These are phyloP conservation scores for Magnolia sinica DNA, from an alignment of 164 flowering plant species.

Conservation along the genomic window DNA sequence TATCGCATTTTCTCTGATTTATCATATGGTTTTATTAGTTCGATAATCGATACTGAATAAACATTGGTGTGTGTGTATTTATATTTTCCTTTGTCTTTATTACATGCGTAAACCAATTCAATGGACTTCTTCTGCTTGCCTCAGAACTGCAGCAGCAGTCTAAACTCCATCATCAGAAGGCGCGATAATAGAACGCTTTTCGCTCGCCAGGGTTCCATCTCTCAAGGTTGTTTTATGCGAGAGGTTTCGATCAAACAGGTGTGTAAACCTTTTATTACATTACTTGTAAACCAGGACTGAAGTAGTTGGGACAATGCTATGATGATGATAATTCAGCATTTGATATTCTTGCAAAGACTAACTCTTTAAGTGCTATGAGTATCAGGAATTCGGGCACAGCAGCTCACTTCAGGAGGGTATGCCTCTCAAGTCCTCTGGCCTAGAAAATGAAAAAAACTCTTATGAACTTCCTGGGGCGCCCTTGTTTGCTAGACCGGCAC, in stretches of 20 bases:
- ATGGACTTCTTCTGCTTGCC: background rate
- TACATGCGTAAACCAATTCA: background rate
- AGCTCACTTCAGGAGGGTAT: slow-evolving; percentile 11
- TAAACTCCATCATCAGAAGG: slow-evolving; percentile 51
- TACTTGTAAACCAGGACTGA: background rate
- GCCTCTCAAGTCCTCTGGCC: slow-evolving; percentile 17
- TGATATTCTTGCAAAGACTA: background rate
- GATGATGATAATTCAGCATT: background rate
- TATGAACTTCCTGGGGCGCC: slow-evolving; percentile 29
- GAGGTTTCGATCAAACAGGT: slow-evolving; percentile 52
- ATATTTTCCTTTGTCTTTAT: background rate
- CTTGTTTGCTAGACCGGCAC: slow-evolving; percentile 45
- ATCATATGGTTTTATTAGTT: background rate
- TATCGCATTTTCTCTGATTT: background rate
- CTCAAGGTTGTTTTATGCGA: slow-evolving; percentile 67
- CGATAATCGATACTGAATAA: background rate
- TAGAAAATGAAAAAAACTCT: slow-evolving; percentile 11
- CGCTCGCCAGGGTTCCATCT: slow-evolving; percentile 62
- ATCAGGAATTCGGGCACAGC: slow-evolving; percentile 17
- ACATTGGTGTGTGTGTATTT: background rate
- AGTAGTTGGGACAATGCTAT: background rate
- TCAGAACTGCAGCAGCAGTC: slow-evolving; percentile 41
- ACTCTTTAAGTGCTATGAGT: background rate
- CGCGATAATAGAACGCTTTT: slow-evolving; percentile 55
- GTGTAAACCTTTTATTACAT: background rate